phyloP scores from a whole-genome alignment of 2,329 filamentous ascomycete genomes.

The Colletotrichum godetiae region DNA sequence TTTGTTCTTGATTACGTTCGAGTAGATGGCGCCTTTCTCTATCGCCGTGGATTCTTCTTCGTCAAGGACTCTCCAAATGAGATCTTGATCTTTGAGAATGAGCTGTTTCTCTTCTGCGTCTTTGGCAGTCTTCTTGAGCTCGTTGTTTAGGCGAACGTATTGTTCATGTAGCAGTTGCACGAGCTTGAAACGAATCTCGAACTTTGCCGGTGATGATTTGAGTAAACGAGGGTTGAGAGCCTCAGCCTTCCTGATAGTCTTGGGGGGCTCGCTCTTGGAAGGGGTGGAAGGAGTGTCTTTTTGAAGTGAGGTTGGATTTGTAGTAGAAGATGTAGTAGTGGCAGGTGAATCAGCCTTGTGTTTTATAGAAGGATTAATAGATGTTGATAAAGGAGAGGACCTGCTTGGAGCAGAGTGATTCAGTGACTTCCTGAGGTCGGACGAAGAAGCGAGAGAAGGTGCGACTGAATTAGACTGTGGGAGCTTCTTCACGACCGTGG shows the following conservation, averaged over 20 bases:
- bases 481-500: constrained; percentile 10
- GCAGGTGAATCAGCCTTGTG: constrained; percentile 19
- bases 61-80: constrained; percentile 77
- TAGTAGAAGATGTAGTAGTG: constrained; percentile 13
- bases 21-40: constrained; percentile 77
- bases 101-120: constrained; percentile 63
- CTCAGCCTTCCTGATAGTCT: constrained; percentile 55
- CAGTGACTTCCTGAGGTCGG: constrained; percentile 13
- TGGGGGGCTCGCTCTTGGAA: constrained; percentile 27
- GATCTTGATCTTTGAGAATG: constrained; percentile 70
- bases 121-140: constrained; percentile 64
- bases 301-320: constrained; percentile 11
- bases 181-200: constrained; percentile 66
- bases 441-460: constrained; percentile 31
- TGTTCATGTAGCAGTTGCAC: constrained; percentile 74
- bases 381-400: constrained; percentile 27
- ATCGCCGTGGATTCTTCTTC: constrained; percentile 82
- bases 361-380: constrained; percentile 19
- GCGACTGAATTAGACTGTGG: neutral
- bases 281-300: constrained; percentile 19
- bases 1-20: constrained; percentile 84
- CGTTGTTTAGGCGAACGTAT: constrained; percentile 74
- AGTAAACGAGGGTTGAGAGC: constrained; percentile 76
- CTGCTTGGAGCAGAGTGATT: constrained; percentile 18
- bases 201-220: constrained; percentile 65